Conservation (phyloP, 345 rosid genomes). For the Citrus cavaleriei region DNA sequence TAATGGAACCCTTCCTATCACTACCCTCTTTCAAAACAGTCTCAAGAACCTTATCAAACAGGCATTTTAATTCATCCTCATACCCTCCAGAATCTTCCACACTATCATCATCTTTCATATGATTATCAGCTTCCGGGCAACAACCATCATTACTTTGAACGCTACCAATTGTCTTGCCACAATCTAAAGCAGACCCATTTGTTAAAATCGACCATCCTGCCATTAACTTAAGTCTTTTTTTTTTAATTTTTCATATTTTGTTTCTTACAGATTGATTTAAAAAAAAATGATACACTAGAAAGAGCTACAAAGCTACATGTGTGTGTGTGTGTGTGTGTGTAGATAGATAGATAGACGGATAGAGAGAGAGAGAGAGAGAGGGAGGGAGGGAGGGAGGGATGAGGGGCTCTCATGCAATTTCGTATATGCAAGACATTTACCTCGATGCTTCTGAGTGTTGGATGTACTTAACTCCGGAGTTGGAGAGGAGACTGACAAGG, state of each 20-base stretch:
- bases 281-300: neutral
- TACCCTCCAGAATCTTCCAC: conserved; percentile 23
- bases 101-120: conserved; percentile 17
- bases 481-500: neutral
- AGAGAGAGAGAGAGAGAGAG: too few species aligned
- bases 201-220: conserved; percentile 49
- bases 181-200: conserved; percentile 33
- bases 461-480: neutral
- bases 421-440: neutral
- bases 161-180: conserved; percentile 12
- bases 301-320: neutral
- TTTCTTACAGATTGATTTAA: neutral
- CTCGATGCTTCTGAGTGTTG: neutral
- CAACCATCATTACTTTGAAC: conserved; percentile 11
- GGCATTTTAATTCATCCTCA: conserved; percentile 31
- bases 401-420: too few species aligned
- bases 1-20: conserved; percentile 27
- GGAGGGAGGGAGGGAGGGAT: too few species aligned
- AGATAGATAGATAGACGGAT: too few species aligned
- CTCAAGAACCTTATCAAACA: conserved; percentile 56
- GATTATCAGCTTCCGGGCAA: conserved; percentile 16
- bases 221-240: conserved; percentile 27
- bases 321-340: neutral
- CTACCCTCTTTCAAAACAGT: conserved; percentile 38
- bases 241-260: neutral